phyloP scores from a whole-genome alignment of 2,329 filamentous ascomycete genomes.

The Aspergillus versicolor region DNA sequence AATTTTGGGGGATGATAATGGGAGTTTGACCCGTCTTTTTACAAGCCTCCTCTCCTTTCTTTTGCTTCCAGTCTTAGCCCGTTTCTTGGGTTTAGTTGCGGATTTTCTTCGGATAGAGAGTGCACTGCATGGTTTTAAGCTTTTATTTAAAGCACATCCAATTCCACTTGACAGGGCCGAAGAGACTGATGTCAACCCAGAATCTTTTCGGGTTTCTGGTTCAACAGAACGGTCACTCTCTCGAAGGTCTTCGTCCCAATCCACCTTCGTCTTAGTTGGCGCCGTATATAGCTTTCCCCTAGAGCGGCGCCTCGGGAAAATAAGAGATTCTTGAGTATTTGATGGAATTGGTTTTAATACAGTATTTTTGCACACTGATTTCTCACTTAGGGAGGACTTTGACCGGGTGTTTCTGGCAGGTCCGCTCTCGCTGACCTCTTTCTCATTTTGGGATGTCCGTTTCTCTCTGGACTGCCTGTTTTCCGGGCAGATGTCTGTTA shows the following conservation, averaged over 20 bases:
- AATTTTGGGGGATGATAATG: background rate
- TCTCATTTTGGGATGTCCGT: background rate
- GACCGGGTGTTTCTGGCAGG: background rate
- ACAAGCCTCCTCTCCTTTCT: background rate
- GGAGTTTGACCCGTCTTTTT: background rate
- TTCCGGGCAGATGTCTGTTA: background rate
- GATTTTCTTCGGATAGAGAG: background rate
- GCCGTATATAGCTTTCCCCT: conserved; percentile 20
- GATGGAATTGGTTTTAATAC: background rate
- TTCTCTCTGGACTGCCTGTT: background rate
- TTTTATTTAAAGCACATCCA: background rate
- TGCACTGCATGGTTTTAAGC: background rate
- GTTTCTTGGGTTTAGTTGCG: background rate
- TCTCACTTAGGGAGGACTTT: background rate
- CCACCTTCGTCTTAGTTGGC: conserved; percentile 19
- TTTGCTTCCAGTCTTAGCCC: background rate
- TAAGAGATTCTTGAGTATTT: conserved; percentile 19
- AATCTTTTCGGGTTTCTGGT: background rate
- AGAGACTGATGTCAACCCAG: conserved; percentile 16
- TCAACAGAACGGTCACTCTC: conserved; percentile 22
- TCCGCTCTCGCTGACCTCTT: background rate
- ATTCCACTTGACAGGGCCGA: conserved; percentile 13
- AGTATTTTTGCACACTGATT: background rate
- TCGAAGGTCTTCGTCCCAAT: conserved; percentile 34
- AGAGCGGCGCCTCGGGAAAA: conserved; percentile 15